Evolutionary conservation across 2,329 filamentous ascomycete genomes (phyloP).

Genomic region (Clarireedia monteithiana): DNA sequence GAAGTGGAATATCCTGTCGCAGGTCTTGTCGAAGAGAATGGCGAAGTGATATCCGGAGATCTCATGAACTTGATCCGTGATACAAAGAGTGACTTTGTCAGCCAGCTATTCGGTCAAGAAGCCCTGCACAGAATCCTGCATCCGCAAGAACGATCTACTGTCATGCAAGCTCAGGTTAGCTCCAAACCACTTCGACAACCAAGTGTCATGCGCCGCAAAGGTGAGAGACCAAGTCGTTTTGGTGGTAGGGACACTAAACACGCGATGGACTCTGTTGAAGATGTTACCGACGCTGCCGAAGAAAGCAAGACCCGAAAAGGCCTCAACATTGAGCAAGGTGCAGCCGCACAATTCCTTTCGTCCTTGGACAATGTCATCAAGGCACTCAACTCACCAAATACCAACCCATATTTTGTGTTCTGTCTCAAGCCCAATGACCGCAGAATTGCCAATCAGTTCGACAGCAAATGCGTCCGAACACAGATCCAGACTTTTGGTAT

Average conservation of each 20-base stretch:
- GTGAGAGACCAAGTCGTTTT: conserved; percentile 24
- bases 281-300: conserved; percentile 41
- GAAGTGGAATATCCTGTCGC: conserved; percentile 91
- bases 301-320: conserved; percentile 32
- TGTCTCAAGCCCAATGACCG: conserved; percentile 96
- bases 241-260: conserved; percentile 23
- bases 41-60: conserved; percentile 91
- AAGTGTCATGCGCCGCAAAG: conserved; percentile 81
- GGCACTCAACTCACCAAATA: conserved; percentile 70
- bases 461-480: conserved; percentile 93
- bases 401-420: conserved; percentile 94
- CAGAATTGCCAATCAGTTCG: conserved; percentile 95
- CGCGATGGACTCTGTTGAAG: conserved; percentile 31
- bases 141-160: conserved; percentile 79
- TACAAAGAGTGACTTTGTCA: conserved; percentile 82
- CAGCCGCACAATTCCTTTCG: conserved; percentile 84
- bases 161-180: conserved; percentile 93
- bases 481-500: conserved; percentile 95
- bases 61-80: conserved; percentile 88
- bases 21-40: conserved; percentile 88
- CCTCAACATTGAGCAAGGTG: conserved; percentile 63
- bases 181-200: conserved; percentile 90
- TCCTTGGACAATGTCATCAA: conserved; percentile 87
- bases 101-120: conserved; percentile 91
- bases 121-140: conserved; percentile 89